Evolutionary conservation across 2,329 filamentous ascomycete species (phyloP).

Genomic region (Tolypocladium tundrense): DNA sequence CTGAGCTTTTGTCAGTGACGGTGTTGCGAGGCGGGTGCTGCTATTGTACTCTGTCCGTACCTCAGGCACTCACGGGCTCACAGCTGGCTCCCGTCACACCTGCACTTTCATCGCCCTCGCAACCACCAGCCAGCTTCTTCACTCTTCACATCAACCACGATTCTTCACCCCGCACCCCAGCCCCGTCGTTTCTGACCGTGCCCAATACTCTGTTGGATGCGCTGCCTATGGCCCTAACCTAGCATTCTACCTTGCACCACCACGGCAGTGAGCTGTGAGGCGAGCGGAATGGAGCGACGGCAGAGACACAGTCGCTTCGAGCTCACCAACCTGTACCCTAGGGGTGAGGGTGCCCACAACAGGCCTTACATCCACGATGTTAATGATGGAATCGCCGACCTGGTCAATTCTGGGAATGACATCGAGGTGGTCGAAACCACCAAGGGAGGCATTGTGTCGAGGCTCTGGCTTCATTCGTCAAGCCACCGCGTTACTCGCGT

Average conservation of each 20-base stretch:
- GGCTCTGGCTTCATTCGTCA: conserved; percentile 22
- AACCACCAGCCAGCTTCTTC: background rate
- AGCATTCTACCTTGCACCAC: background rate
- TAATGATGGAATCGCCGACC: conserved; percentile 10
- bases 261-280: background rate
- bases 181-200: background rate
- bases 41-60: background rate
- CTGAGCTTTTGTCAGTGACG: background rate
- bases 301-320: background rate
- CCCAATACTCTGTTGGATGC: background rate
- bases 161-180: background rate
- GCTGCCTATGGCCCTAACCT: background rate
- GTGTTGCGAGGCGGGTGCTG: background rate
- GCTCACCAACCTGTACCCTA: conserved; percentile 1
- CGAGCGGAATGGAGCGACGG: background rate
- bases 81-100: background rate
- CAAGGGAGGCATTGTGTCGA: conserved; percentile 23
- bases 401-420: conserved; percentile 13
- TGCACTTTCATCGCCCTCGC: background rate
- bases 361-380: background rate
- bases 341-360: background rate
- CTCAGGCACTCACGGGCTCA: background rate
- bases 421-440: conserved; percentile 26
- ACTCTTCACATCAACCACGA: background rate
- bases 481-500: conserved; percentile 17